Percentiles rank a stretch among this genome's conserved stretches.
Conservation (phyloP, 345 rosid genomes). For the Eucalyptus melliodora region DNA sequence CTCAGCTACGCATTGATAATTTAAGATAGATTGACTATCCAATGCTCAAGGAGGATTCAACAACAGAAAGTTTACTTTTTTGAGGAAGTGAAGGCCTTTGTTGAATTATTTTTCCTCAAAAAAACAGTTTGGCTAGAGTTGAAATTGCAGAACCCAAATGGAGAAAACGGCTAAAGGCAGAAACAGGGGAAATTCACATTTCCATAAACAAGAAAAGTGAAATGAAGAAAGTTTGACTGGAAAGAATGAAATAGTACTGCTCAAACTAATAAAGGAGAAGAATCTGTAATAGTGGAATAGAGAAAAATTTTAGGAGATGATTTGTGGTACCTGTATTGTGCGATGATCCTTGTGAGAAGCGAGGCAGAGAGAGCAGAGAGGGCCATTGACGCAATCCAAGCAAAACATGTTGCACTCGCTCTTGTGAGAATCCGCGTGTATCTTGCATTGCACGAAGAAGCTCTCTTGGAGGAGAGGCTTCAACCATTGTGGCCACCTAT, state of each 20-base stretch:
- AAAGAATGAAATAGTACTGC: neutral
- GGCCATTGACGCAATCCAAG: slow-evolving; percentile 44
- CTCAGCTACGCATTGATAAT: neutral
- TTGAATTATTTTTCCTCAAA: neutral
- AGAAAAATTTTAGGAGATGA: neutral
- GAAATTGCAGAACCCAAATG: neutral
- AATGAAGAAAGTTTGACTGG: neutral
- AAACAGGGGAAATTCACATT: neutral
- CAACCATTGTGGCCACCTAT: slow-evolving; percentile 61
- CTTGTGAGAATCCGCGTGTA: slow-evolving; percentile 47
- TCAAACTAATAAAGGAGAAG: neutral
- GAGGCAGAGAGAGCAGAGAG: slow-evolving; percentile 50
- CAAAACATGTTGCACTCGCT: slow-evolving; percentile 63
- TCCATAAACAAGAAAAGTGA: neutral
- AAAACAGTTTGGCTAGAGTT: neutral
- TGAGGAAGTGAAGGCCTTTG: neutral
- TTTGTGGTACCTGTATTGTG: slow-evolving; percentile 34
- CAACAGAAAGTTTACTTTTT: neutral
- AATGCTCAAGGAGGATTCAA: neutral
- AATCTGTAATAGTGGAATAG: neutral
- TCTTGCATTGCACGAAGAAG: slow-evolving; percentile 47
- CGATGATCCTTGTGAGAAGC: slow-evolving; percentile 38
- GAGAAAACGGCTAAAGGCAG: neutral
- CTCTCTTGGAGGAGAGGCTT: slow-evolving; percentile 32
- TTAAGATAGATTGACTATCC: neutral